Evolutionary conservation across 192 early-diverging fungal genomes (phyloP).

Genomic region (Cladochytrium replicatum): DNA sequence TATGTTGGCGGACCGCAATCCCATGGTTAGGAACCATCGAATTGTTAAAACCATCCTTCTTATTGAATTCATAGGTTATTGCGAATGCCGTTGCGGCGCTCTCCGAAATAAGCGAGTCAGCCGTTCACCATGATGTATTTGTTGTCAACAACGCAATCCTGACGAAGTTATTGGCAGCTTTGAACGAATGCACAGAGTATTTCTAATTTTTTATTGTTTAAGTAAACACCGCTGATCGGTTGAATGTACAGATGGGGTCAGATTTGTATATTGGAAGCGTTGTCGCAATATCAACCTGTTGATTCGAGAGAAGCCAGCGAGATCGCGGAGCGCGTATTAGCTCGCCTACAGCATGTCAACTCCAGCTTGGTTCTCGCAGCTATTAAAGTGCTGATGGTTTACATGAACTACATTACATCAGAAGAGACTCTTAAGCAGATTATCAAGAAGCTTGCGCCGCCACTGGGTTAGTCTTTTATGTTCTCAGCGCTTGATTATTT

Average conservation of each 20-base stretch:
- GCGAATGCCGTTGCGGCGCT: conserved; percentile 92
- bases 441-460: conserved; percentile 86
- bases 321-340: conserved; percentile 83
- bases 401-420: conserved; percentile 54
- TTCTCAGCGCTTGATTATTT: too few species aligned
- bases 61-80: conserved; percentile 46
- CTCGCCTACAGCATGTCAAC: conserved; percentile 92
- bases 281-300: conserved; percentile 65
- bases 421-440: conserved; percentile 66
- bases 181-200: conserved; percentile 96
- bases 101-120: conserved; percentile 76
- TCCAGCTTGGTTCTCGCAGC: conserved; percentile 90
- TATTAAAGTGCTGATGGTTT: conserved; percentile 75
- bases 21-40: conserved; percentile 63
- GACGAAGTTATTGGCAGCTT: conserved; percentile 76
- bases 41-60: background rate
- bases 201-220: conserved; percentile 7
- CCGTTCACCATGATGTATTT: conserved; percentile 59
- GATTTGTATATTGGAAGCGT: conserved; percentile 81
- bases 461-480: conserved; percentile 73
- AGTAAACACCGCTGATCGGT: too few species aligned
- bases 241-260: conserved; percentile 86
- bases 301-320: conserved; percentile 75
- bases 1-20: conserved; percentile 86
- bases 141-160: conserved; percentile 58